phyloP scores from a whole-genome alignment of 2,329 filamentous ascomycete genomes.

The Bipolaris sorokiniana region DNA sequence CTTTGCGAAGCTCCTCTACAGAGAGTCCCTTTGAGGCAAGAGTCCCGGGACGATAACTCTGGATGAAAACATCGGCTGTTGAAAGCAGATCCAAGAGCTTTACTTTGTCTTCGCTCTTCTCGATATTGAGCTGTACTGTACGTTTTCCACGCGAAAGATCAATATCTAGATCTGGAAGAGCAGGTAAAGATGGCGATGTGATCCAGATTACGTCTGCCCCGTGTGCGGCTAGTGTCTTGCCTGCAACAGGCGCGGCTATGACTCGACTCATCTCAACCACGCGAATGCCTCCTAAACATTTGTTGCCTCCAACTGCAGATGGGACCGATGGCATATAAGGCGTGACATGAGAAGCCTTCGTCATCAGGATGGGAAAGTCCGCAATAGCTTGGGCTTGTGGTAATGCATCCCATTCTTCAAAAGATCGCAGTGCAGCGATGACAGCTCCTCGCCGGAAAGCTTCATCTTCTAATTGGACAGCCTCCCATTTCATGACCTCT shows the following conservation, averaged over 20 bases:
- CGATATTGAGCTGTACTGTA: constrained; percentile 57
- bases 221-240: constrained; percentile 52
- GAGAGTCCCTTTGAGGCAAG: constrained; percentile 55
- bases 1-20: constrained; percentile 44
- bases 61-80: constrained; percentile 61
- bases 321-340: constrained; percentile 13
- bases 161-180: constrained; percentile 49
- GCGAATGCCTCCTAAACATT: constrained; percentile 52
- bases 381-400: constrained; percentile 55
- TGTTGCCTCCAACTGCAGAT: constrained; percentile 12
- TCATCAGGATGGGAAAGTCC: constrained; percentile 56
- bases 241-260: constrained; percentile 55
- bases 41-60: constrained; percentile 60
- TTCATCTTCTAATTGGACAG: constrained; percentile 57
- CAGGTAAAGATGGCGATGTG: constrained; percentile 53
- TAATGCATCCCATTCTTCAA: constrained; percentile 58
- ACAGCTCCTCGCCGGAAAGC: constrained; percentile 53
- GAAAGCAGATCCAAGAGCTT: constrained; percentile 53
- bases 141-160: constrained; percentile 58
- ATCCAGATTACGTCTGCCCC: constrained; percentile 57
- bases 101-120: constrained; percentile 49
- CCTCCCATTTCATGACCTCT: constrained; percentile 51
- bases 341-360: constrained; percentile 37
- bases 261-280: constrained; percentile 52
- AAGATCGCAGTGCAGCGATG: constrained; percentile 59